Evolutionary conservation across 2,329 filamentous ascomycete species (phyloP).

Genomic region (Coccinonectria pachysandricola): DNA sequence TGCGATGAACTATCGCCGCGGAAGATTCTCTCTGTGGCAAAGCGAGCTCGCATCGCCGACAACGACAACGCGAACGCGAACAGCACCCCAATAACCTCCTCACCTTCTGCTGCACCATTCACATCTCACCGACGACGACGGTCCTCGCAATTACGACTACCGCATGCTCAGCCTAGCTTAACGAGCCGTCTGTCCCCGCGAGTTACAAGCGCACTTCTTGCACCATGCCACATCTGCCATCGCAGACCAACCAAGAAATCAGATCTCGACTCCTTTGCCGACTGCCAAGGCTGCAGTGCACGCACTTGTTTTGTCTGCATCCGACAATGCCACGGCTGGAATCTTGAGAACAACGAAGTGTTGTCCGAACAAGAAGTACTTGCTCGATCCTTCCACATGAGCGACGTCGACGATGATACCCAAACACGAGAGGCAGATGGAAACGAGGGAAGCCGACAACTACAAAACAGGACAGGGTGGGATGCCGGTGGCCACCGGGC

Average conservation of each 20-base stretch:
- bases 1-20: constrained; percentile 16
- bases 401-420: constrained; percentile 31
- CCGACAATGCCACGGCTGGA: constrained; percentile 47
- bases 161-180: constrained; percentile 11
- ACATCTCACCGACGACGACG: constrained; percentile 15
- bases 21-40: constrained; percentile 20
- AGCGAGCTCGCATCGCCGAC: constrained; percentile 21
- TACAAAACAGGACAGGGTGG: constrained; percentile 24
- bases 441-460: constrained; percentile 2
- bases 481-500: constrained; percentile 34
- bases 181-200: constrained; percentile 4
- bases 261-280: constrained; percentile 55
- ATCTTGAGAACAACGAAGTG: constrained; percentile 11
- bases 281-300: constrained; percentile 51
- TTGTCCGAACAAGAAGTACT: constrained; percentile 26
- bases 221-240: constrained; percentile 58
- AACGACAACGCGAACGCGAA: constrained; percentile 13
- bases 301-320: constrained; percentile 62
- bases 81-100: constrained; percentile 3
- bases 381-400: constrained; percentile 39
- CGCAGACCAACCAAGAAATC: constrained; percentile 53
- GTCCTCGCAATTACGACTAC: constrained; percentile 16
- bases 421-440: constrained; percentile 5
- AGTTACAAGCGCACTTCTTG: constrained; percentile 24
- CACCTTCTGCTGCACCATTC: constrained; percentile 2